phyloP scores from a whole-genome alignment of 2,329 filamentous ascomycete species.

The Stenocarpella maydis region DNA sequence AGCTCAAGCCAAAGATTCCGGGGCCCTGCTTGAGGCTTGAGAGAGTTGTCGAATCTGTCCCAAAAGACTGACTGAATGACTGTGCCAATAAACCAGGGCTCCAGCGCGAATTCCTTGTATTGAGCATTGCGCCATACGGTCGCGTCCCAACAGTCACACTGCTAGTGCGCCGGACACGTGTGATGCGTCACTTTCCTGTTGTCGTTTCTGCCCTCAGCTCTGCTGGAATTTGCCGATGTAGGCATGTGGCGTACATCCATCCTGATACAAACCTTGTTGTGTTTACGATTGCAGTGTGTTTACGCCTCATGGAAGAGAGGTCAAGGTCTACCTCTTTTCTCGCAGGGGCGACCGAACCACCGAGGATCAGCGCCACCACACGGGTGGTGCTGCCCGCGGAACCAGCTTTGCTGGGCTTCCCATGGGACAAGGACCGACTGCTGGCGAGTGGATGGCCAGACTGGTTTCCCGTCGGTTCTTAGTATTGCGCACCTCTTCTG shows the following conservation, averaged over 20 bases:
- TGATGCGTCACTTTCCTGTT: background rate
- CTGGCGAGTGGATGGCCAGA: conserved; percentile 1
- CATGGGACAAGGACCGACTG: conserved; percentile 5
- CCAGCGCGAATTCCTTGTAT: background rate
- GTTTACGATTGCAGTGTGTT: background rate
- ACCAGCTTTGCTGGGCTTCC: background rate
- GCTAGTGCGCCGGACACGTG: background rate
- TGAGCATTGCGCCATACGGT: background rate
- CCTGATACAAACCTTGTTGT: background rate
- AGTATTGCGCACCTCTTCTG: background rate
- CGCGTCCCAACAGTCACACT: conserved; percentile 4
- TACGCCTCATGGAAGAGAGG: background rate
- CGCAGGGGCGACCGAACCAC: background rate
- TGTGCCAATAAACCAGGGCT: background rate
- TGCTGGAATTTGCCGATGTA: conserved; percentile 21
- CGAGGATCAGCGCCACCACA: background rate
- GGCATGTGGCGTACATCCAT: conserved; percentile 17
- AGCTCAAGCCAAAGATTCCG: background rate
- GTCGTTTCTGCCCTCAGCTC: too few relatives aligned
- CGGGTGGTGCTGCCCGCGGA: background rate
- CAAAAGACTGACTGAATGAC: background rate
- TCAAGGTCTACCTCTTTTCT: background rate
- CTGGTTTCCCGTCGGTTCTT: background rate
- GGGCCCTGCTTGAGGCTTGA: background rate
- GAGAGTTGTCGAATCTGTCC: background rate